Evolutionary conservation across 148 eudicot species (phyloP), one percentile per base, ranked within the genome.

Genomic region (Vaccinium myrtillus): DNA sequence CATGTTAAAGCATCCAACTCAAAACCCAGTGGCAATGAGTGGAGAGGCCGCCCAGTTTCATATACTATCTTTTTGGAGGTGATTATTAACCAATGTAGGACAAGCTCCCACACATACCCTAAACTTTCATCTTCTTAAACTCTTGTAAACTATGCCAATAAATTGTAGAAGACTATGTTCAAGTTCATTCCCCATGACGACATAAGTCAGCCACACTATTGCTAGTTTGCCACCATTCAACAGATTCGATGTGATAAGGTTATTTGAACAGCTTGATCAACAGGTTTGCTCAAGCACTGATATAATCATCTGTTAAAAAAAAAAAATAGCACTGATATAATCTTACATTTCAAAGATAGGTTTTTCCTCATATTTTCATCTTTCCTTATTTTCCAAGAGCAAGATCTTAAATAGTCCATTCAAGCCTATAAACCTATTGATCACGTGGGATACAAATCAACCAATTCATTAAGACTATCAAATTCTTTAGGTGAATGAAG

Each of bases 311-410:
- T n/a, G n/a, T n/a, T n/a, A n/a, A n/a, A n/a, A n/a, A n/a, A n/a
- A n/a, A n/a, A n/a, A n/a, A n/a, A n/a, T n/a, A 77, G 79, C 79
- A 23, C 79, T 27, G 23, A 76, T 19, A 76, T 49, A 49, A 49
- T 16, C 43, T 43, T 36, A 23, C 56, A 76, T 63, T 63, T 63
- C 15, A 1, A 6, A 21, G 27, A 49, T 11, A 11, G 55, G 54
- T 46, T 49, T 32, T 2, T 32, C 36, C 27, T 48, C 5, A 21
- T 50, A 4, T 76, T 39, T 48, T 76, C 25, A 11, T 0, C 6
- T 21, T 46, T 75, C 8, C 0, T 1, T 49, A 10, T 49, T 77
- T 77, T 77, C 14, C 39, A 69, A 11, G 39, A 69, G 27, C 27
- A 27, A 27, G 8, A n/a, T 49, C 51, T 19, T 16, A 46, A 2